A percentile compares a stretch with the other conserved stretches of the same genome.
phyloP scores from a whole-genome alignment of 371 early-diverging fungal species.

The Fennellomyces sp. region DNA sequence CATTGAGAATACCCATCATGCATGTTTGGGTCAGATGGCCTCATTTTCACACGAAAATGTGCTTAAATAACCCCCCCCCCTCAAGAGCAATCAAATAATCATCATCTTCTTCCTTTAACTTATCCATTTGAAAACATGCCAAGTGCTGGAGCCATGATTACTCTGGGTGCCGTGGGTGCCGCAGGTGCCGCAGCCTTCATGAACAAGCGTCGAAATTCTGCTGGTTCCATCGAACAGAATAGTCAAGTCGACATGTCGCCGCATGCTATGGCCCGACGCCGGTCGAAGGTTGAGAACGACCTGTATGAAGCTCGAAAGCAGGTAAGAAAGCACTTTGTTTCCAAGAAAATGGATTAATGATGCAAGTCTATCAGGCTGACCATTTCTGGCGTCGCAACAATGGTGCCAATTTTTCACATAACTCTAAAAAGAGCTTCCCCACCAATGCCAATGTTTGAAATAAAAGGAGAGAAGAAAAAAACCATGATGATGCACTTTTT shows the following conservation, averaged over 20 bases:
- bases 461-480: background rate
- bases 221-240: slow-evolving; percentile 6
- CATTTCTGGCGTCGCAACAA: slow-evolving; percentile 44
- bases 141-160: slow-evolving; percentile 42
- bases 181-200: slow-evolving; percentile 37
- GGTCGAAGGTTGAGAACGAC: slow-evolving; percentile 29
- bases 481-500: background rate
- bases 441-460: slow-evolving; percentile 1
- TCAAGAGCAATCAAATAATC: background rate
- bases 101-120: background rate
- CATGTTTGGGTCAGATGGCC: slow-evolving; percentile 1
- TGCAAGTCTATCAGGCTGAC: slow-evolving; percentile 41
- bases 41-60: slow-evolving; percentile 2
- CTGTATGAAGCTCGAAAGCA: slow-evolving; percentile 34
- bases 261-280: slow-evolving; percentile 34
- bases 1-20: background rate
- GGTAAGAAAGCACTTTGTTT: slow-evolving; percentile 6
- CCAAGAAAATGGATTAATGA: too few relatives aligned
- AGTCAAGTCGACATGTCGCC: slow-evolving; percentile 17
- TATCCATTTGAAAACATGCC: slow-evolving; percentile 26
- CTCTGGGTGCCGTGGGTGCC: slow-evolving; percentile 48
- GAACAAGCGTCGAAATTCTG: slow-evolving; percentile 25
- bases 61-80: background rate
- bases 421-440: slow-evolving; percentile 38
- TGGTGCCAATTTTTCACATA: slow-evolving; percentile 49